Evolutionary conservation across 2,329 filamentous ascomycete species (phyloP), one percentile per base, ranked within the genome.

Genomic region (Claviceps paspali): DNA sequence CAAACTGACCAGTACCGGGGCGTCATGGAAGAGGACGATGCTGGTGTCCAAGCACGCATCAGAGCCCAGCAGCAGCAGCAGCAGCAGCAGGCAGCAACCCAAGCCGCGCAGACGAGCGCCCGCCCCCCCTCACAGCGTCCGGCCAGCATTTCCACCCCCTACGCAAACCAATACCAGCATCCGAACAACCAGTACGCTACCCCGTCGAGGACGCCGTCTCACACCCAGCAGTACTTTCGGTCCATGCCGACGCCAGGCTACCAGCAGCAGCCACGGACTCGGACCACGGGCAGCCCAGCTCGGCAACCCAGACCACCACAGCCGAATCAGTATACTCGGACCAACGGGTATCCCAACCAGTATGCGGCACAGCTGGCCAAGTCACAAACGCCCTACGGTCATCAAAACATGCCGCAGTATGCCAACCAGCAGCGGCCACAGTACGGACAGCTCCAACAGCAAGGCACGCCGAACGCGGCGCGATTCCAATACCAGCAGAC

Each of bases 1-100:
- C 74, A 82, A 42, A 76, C 70, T 6, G 76, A 79, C 36, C 76
- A 85, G 49, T 82, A 82, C 54, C 73, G 71, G 44, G 86, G 86
- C 4, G 74, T 80, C 4, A 78, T 92, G 73, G 85, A 92, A 47
- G 83, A 88, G 48, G 85, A 93, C 47, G 80, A 85, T 45, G 67
- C 67, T 28, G 71, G 70, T 29, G 54, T 68, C 23, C 70, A 73
- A 30, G 64, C 67, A 31, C 64, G 70, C 29, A 49, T 65, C 24
- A 54, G 62, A 36, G 61, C 62, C 23, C 55, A 60, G 41, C 54
- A 57, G 34, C 54, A 56, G 36, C 46, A 49, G 11, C 38, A 41
- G 3, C 33, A 38, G 10, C 22, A 34, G 6, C 31, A 33, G 12
- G 36, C 39, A 17, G 29, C 34, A 4, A 31, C 22, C 6, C 40